Percentiles rank a stretch among this genome's conserved stretches.
Conservation (phyloP, 163 green algal species). For the Volvox carteri region DNA sequence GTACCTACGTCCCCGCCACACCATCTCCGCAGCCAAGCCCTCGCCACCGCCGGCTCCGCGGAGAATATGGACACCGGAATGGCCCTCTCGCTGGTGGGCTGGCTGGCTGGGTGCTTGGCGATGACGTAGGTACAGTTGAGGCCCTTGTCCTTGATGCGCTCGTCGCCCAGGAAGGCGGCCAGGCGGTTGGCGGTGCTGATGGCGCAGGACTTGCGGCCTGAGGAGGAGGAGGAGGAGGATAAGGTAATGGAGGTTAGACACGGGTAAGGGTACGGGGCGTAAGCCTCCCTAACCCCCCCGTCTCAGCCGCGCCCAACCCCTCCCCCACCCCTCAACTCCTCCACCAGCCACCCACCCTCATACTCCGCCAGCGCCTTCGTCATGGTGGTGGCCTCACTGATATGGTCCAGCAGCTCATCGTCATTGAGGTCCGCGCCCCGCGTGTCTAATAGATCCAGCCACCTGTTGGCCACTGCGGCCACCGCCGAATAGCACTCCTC, state of each 20-base stretch:
- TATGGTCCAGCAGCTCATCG: constrained; percentile 94
- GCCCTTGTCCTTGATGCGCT: constrained; percentile 96
- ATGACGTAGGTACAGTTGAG: constrained; percentile 95
- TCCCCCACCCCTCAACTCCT: background rate
- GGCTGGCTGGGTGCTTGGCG: constrained; percentile 60
- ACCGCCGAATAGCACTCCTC: constrained; percentile 95
- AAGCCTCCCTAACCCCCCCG: background rate
- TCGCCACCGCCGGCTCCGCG: constrained; percentile 88
- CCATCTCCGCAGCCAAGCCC: constrained; percentile 92
- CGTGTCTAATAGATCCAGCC: constrained; percentile 98
- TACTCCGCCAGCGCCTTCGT: constrained; percentile 97
- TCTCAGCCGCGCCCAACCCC: background rate
- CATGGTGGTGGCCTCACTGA: constrained; percentile 96
- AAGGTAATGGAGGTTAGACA: background rate
- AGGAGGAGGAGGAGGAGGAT: background rate
- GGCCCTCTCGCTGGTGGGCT: constrained; percentile 91
- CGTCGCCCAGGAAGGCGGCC: constrained; percentile 93
- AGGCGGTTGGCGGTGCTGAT: constrained; percentile 94
- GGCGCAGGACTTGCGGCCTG: constrained; percentile 93
- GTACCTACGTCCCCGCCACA: constrained; percentile 80
- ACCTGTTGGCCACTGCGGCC: constrained; percentile 93
- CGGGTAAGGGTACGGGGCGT: background rate
- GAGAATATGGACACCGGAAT: constrained; percentile 97
- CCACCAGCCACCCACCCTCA: constrained; percentile 75
- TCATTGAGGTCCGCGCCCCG: constrained; percentile 78